Evolutionary conservation across 164 flowering plant species (phyloP).

Genomic region (Sedum album): DNA sequence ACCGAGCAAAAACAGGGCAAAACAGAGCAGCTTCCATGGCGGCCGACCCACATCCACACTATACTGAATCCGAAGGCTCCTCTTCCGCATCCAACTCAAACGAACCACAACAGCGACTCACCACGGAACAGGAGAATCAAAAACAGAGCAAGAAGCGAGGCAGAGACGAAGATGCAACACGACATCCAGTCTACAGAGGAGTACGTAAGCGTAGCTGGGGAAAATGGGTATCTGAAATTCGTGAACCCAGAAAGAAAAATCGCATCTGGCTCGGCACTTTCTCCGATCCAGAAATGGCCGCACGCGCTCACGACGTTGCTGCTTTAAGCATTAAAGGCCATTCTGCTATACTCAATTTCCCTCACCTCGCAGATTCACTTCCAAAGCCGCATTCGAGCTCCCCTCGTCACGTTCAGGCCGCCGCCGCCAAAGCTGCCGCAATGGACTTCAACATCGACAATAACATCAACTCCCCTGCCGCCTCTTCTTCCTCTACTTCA

Average conservation of each 20-base stretch:
- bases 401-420: slow-evolving; percentile 52
- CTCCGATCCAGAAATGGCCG: slow-evolving; percentile 58
- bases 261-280: slow-evolving; percentile 70
- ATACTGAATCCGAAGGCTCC: background rate
- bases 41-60: too few relatives aligned
- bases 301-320: slow-evolving; percentile 61
- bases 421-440: slow-evolving; percentile 50
- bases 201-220: slow-evolving; percentile 69
- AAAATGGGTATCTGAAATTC: slow-evolving; percentile 62
- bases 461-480: background rate
- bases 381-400: slow-evolving; percentile 46
- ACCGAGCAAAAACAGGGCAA: background rate
- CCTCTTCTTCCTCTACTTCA: background rate
- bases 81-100: slow-evolving; percentile 1
- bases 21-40: background rate
- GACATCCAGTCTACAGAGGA: slow-evolving; percentile 46
- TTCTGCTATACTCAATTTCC: slow-evolving; percentile 59
- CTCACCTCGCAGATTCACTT: slow-evolving; percentile 34
- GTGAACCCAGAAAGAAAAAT: slow-evolving; percentile 50
- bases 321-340: slow-evolving; percentile 42
- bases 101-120: background rate
- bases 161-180: background rate
- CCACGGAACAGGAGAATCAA: background rate
- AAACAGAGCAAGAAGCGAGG: background rate
- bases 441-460: slow-evolving; percentile 19